Evolutionary conservation across 2,329 filamentous ascomycete species (phyloP).

Genomic region (Ilyonectria sp.): DNA sequence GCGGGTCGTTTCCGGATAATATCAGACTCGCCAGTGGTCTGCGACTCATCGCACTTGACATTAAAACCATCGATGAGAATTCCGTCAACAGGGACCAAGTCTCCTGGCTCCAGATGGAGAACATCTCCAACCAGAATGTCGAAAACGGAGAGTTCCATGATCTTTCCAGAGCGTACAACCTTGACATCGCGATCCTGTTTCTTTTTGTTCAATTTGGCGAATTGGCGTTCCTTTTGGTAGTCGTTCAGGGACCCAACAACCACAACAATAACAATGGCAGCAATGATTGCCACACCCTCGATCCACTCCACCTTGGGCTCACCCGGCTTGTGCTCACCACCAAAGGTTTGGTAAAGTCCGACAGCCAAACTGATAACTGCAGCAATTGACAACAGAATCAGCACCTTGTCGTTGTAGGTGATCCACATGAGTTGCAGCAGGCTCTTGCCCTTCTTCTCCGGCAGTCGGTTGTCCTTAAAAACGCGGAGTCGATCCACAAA

Average conservation of each 20-base stretch:
- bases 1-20: constrained; percentile 78
- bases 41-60: constrained; percentile 84
- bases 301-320: constrained; percentile 81
- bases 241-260: constrained; percentile 84
- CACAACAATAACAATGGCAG: constrained; percentile 84
- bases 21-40: constrained; percentile 85
- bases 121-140: constrained; percentile 81
- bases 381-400: constrained; percentile 79
- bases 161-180: constrained; percentile 79
- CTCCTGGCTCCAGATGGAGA: constrained; percentile 80
- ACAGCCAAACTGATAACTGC: constrained; percentile 81
- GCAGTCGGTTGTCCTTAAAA: constrained; percentile 80
- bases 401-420: constrained; percentile 86
- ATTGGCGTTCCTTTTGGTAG: constrained; percentile 85
- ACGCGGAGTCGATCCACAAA: constrained; percentile 79
- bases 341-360: constrained; percentile 83
- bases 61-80: constrained; percentile 81
- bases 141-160: constrained; percentile 78
- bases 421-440: constrained; percentile 84
- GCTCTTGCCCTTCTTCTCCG: constrained; percentile 81
- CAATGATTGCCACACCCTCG: constrained; percentile 86
- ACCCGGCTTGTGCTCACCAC: constrained; percentile 64
- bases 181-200: constrained; percentile 84
- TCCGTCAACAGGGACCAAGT: constrained; percentile 82
- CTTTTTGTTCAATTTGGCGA: constrained; percentile 83